A percentile compares a stretch with the other conserved stretches of the same genome.
These are phyloP conservation scores for Luzula sylvatica DNA, from an alignment of 176 grass and related monocot species.

Conservation along the genomic window DNA sequence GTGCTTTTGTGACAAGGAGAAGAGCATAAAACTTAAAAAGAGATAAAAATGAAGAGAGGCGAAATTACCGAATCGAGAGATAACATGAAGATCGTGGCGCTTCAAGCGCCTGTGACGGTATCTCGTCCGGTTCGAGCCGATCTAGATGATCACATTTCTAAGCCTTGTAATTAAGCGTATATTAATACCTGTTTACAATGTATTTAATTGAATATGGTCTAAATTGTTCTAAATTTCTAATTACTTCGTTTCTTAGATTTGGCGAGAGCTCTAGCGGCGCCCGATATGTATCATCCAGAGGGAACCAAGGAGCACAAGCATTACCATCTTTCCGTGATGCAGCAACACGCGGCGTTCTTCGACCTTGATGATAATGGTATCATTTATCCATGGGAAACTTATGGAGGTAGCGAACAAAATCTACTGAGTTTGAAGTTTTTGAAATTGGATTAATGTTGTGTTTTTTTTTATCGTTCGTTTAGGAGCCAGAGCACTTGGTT, in stretches of 20 bases:
- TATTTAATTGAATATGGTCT: background rate
- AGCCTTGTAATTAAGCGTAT: background rate
- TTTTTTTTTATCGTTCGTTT: background rate
- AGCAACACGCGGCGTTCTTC: slow-evolving; percentile 37
- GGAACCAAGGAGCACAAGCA: slow-evolving; percentile 40
- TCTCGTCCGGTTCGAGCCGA: slow-evolving; percentile 5
- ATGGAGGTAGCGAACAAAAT: slow-evolving; percentile 18
- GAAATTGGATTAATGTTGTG: background rate
- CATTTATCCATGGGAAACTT: slow-evolving; percentile 37
- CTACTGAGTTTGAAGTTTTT: background rate
- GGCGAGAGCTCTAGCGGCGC: slow-evolving; percentile 31
- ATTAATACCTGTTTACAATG: too few species aligned
- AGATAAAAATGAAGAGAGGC: background rate
- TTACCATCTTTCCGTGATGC: slow-evolving; percentile 23
- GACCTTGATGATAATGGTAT: slow-evolving; percentile 34
- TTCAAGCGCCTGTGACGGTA: slow-evolving; percentile 4
- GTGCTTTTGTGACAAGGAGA: too few species aligned
- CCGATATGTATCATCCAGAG: slow-evolving; percentile 40
- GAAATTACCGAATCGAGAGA: background rate
- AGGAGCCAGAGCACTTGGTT: slow-evolving; percentile 21
- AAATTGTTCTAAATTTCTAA: background rate
- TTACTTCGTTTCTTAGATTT: slow-evolving; percentile 19
- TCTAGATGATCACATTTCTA: slow-evolving; percentile 13
- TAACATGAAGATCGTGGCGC: slow-evolving; percentile 12
- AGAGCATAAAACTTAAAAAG: background rate